These are phyloP conservation scores for Thecaphora frezii DNA, from an alignment of 1,284 basidiomycete species.

Conservation along the genomic window DNA sequence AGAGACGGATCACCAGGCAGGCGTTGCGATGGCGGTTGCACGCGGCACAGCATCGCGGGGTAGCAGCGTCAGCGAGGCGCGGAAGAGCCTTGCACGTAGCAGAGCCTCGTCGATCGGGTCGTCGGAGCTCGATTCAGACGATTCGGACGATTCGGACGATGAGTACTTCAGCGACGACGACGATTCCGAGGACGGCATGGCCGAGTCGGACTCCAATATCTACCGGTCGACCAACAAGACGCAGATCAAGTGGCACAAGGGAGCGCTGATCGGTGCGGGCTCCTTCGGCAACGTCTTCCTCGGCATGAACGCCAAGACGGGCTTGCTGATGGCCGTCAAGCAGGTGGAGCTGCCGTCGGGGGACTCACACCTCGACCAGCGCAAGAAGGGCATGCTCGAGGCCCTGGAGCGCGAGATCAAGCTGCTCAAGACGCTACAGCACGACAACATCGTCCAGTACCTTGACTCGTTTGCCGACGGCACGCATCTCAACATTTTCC, in stretches of 20 bases:
- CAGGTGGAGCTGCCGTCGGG: constrained; percentile 92
- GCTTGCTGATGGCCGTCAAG: constrained; percentile 97
- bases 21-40: constrained; percentile 37
- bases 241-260: constrained; percentile 97
- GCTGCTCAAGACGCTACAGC: constrained; percentile 88
- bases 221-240: constrained; percentile 30
- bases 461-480: constrained; percentile 62
- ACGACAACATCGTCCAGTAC: constrained; percentile 97
- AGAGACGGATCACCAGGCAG: constrained; percentile 39
- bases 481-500: constrained; percentile 86
- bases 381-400: constrained; percentile 90
- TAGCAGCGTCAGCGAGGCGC: constrained; percentile 28
- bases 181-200: constrained; percentile 23
- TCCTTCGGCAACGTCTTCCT: constrained; percentile 66
- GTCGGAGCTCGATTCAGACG: constrained; percentile 10
- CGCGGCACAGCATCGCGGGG: constrained; percentile 30
- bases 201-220: constrained; percentile 6
- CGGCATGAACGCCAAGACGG: constrained; percentile 92
- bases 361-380: constrained; percentile 82
- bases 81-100: constrained; percentile 44
- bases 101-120: neutral
- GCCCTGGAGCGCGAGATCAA: constrained; percentile 96
- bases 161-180: constrained; percentile 43
- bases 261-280: constrained; percentile 93
- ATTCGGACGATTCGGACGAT: constrained; percentile 22